A percentile compares a stretch with the other conserved stretches of the same genome.
These are phyloP conservation scores for Chytriomyces sp. DNA, from an alignment of 192 early-diverging fungal species.

Conservation along the genomic window DNA sequence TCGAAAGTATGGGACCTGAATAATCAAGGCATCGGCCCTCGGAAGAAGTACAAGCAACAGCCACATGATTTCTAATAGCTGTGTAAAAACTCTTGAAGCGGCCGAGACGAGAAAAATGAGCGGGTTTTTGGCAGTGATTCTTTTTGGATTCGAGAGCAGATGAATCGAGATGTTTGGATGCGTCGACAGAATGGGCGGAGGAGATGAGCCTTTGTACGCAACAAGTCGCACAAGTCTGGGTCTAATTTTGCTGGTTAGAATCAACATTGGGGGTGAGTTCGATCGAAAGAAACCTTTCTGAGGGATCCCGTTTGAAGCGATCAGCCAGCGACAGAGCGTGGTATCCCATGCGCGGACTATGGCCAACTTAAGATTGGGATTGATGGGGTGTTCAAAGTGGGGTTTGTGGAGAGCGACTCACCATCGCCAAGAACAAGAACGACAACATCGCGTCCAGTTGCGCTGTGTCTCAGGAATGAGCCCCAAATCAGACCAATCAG, in stretches of 20 bases:
- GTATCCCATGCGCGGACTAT: conserved; percentile 84
- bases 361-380: conserved; percentile 23
- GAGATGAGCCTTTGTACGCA: conserved; percentile 73
- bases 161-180: conserved; percentile 31
- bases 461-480: background rate
- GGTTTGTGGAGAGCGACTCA: too few species aligned
- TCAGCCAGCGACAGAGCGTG: conserved; percentile 80
- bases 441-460: background rate
- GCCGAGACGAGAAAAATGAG: conserved; percentile 71
- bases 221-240: conserved; percentile 81
- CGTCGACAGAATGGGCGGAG: background rate
- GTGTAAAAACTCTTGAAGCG: conserved; percentile 67
- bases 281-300: background rate
- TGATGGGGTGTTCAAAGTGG: too few species aligned
- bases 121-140: conserved; percentile 60
- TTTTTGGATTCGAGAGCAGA: conserved; percentile 33
- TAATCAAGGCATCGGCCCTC: conserved; percentile 69
- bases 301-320: background rate
- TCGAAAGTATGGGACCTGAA: conserved; percentile 67
- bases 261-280: background rate
- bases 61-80: conserved; percentile 67
- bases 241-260: conserved; percentile 23
- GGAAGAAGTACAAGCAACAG: conserved; percentile 62
- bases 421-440: conserved; percentile 26
- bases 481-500: too few species aligned